Conservation (phyloP, 2,329 filamentous ascomycete genomes). For the Allantophomopsis lycopodina region DNA sequence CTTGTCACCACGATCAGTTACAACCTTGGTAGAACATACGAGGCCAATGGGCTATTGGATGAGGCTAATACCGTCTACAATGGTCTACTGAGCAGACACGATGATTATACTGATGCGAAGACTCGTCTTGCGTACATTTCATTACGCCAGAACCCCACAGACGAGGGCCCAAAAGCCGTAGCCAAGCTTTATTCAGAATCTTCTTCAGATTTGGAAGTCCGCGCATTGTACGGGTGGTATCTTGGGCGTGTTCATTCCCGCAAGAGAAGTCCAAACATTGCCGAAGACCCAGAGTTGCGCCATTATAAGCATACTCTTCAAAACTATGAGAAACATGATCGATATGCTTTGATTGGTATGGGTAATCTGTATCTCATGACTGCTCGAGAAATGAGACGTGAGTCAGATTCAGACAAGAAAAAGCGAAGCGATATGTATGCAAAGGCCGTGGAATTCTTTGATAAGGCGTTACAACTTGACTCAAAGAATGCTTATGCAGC, state of each 20-base stretch:
- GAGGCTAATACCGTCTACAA: slow-evolving; percentile 85
- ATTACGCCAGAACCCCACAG: slow-evolving; percentile 64
- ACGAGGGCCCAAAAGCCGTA: slow-evolving; percentile 77
- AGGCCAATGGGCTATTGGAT: slow-evolving; percentile 66
- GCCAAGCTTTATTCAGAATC: slow-evolving; percentile 77
- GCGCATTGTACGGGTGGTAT: slow-evolving; percentile 91
- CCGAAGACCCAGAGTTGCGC: slow-evolving; percentile 80
- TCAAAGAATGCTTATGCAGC: slow-evolving; percentile 92
- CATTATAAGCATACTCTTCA: slow-evolving; percentile 96
- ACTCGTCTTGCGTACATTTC: slow-evolving; percentile 85
- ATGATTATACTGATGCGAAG: slow-evolving; percentile 84
- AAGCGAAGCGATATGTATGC: slow-evolving; percentile 79
- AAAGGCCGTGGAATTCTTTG: slow-evolving; percentile 94
- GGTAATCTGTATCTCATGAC: slow-evolving; percentile 76
- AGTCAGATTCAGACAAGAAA: slow-evolving; percentile 79
- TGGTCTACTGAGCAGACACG: slow-evolving; percentile 68
- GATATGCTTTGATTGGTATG: slow-evolving; percentile 95
- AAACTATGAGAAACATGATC: slow-evolving; percentile 90
- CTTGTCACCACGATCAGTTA: slow-evolving; percentile 93
- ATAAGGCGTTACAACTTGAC: slow-evolving; percentile 92
- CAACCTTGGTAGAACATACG: slow-evolving; percentile 88
- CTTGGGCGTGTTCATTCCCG: slow-evolving; percentile 68
- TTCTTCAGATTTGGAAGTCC: slow-evolving; percentile 76
- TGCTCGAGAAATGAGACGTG: slow-evolving; percentile 87
- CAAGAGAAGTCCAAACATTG: slow-evolving; percentile 67